Conservation (phyloP, 2,329 filamentous ascomycete species). For the Didymella glomerata region DNA sequence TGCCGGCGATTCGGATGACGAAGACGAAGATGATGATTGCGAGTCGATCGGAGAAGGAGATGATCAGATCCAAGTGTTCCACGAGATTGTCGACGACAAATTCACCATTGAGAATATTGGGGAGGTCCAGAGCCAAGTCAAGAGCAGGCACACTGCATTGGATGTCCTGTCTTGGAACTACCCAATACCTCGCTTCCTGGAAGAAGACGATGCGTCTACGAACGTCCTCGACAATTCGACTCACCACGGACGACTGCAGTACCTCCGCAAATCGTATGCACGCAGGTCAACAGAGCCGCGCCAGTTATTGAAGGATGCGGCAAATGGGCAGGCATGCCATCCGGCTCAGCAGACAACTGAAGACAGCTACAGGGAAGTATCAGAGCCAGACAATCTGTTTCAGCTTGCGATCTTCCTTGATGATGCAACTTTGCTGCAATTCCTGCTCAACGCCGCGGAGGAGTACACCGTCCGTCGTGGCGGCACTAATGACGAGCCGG, state of each 20-base stretch:
- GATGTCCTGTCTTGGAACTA: constrained; percentile 56
- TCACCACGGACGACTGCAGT: neutral
- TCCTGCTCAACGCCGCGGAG: constrained; percentile 28
- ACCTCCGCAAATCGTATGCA: neutral
- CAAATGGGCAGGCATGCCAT: constrained; percentile 15
- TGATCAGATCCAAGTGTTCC: constrained; percentile 47
- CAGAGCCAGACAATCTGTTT: constrained; percentile 32
- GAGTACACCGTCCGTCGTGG: constrained; percentile 23
- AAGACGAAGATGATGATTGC: constrained; percentile 42
- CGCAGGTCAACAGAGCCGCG: constrained; percentile 4
- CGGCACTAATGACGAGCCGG: constrained; percentile 24
- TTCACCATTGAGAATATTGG: constrained; percentile 82
- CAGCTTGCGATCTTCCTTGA: constrained; percentile 44
- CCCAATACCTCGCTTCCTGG: constrained; percentile 23
- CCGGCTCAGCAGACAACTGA: neutral
- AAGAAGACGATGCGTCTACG: constrained; percentile 9
- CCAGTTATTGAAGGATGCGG: constrained; percentile 18
- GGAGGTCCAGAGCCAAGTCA: constrained; percentile 72
- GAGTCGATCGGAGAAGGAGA: constrained; percentile 31
- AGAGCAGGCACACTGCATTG: constrained; percentile 67
- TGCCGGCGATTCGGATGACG: constrained; percentile 34
- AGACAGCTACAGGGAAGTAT: constrained; percentile 11
- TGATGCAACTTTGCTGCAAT: constrained; percentile 29
- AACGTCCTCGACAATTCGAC: neutral
- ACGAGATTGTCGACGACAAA: constrained; percentile 68